Conservation (phyloP, 805 yeast species). For the Lachancea sp. region DNA sequence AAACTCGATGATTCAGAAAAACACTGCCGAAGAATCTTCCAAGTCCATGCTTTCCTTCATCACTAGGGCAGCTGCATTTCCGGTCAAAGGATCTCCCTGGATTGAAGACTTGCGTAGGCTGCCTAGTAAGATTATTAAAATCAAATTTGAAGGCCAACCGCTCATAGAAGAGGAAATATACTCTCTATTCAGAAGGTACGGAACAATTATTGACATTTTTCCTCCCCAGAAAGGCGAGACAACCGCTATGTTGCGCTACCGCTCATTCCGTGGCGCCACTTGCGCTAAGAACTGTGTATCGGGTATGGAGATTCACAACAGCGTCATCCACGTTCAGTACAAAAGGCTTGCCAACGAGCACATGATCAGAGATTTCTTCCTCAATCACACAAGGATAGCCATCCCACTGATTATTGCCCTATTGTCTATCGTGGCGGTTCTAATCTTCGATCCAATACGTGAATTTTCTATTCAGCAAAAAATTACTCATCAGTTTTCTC, state of each 20-base stretch:
- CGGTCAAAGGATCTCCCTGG: constrained; percentile 93
- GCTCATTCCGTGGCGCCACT: constrained; percentile 58
- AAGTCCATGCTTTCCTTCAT: constrained; percentile 37
- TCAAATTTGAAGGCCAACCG: constrained; percentile 70
- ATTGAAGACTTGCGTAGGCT: constrained; percentile 82
- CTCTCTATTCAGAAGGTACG: constrained; percentile 79
- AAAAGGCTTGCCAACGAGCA: constrained; percentile 49
- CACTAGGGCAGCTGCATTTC: constrained; percentile 50
- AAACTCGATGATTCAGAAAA: constrained; percentile 44
- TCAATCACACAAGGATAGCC: constrained; percentile 74
- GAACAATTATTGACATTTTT: constrained; percentile 66
- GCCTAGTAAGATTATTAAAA: constrained; percentile 57
- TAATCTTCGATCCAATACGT: constrained; percentile 90
- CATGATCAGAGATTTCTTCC: constrained; percentile 48
- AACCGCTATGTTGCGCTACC: constrained; percentile 51
- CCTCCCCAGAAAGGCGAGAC: constrained; percentile 47
- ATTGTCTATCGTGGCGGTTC: constrained; percentile 72
- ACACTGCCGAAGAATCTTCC: constrained; percentile 37
- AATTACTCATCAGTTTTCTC: constrained; percentile 52
- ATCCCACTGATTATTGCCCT: constrained; percentile 75
- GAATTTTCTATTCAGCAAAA: constrained; percentile 70
- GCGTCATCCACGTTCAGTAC: constrained; percentile 70
- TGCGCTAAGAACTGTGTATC: constrained; percentile 88
- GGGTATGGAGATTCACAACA: constrained; percentile 59
- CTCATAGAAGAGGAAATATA: constrained; percentile 76